Base-by-base conservation (phyloP, 257 asterid species). In the Przewalskia tangutica region DNA sequence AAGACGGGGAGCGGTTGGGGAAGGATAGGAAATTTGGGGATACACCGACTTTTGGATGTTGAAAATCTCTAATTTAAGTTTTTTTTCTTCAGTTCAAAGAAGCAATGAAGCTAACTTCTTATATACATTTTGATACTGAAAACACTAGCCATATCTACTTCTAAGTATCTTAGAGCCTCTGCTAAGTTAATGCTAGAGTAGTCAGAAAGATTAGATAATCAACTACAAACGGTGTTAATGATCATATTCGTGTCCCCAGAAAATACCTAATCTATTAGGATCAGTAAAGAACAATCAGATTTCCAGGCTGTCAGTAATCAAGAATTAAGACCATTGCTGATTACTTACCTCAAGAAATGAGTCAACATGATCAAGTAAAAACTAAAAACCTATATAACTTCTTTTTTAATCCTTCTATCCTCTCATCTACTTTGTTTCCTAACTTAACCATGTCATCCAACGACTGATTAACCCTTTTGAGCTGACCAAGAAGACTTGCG, bases 401-500 rank as follows among this genome's bases (percentile, higher is more conserved):
- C 81, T 89, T 90, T 66, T 82, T 92, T 87, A 95, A 82, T 66
- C 81, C 88, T 60, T 87, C 92, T n/a, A 92, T 84, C 76, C 93
- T 90, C 87, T 92, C 92, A 54, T 88, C 91, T 2, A 40, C 86
- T 59, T 81, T 62, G 66, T 84, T 85, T 36, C 87, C 92, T 9
- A 67, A 84, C 9, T 83, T 70, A 56, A 83, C 84, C 0, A 92
- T 87, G 67, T 90, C 92, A 77, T 92, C 97, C 85, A 95, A 79
- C 99, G 98, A 95, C 64, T 79, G 87, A 83, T 91, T 89, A 67
- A 92, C 92, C 84, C 96, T 83, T 88, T 91, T 92, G 54, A 95
- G 94, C 66, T 93, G 99, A 77, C 97, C 95, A 32, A 95, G 93
- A 85, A 93, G 91, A 55, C 68, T 64, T 6, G 86, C 85, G 36